Conservation (phyloP, 2,329 filamentous ascomycete species). For the Aureobasidium sp. region DNA sequence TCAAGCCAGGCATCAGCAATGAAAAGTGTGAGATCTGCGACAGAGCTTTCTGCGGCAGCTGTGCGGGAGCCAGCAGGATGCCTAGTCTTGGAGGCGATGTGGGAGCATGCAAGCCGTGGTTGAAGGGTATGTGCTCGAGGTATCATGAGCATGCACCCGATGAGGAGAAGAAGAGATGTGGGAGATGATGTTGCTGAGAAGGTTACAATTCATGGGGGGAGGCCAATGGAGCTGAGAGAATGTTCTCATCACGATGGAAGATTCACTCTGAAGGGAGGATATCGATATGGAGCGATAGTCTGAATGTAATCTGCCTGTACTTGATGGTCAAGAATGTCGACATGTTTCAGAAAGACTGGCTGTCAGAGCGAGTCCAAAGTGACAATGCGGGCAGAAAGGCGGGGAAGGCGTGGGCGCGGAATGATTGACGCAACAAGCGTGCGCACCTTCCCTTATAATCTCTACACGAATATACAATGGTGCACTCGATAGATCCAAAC, state of each 20-base stretch:
- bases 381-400: too few relatives aligned
- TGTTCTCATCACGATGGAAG: too few relatives aligned
- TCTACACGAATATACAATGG: not conserved
- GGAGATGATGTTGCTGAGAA: not conserved
- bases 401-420: too few relatives aligned
- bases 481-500: not conserved
- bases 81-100: conserved; percentile 27
- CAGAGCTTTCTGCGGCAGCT: conserved; percentile 35
- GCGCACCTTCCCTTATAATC: not conserved
- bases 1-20: conserved; percentile 34
- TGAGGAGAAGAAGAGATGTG: not conserved
- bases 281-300: too few relatives aligned
- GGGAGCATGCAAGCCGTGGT: conserved; percentile 34
- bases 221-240: too few relatives aligned
- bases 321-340: not conserved
- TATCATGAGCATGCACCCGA: conserved; percentile 31
- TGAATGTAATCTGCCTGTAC: too few relatives aligned
- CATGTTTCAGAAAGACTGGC: not conserved
- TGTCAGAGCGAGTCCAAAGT: too few relatives aligned
- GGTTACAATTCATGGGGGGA: too few relatives aligned
- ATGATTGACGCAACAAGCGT: not conserved
- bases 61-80: conserved; percentile 27
- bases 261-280: too few relatives aligned
- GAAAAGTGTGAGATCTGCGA: conserved; percentile 37
- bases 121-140: conserved; percentile 28